These are phyloP conservation scores for Diplogelasinospora grovesii DNA, from an alignment of 495 filamentous ascomycete genomes.

Conservation along the genomic window DNA sequence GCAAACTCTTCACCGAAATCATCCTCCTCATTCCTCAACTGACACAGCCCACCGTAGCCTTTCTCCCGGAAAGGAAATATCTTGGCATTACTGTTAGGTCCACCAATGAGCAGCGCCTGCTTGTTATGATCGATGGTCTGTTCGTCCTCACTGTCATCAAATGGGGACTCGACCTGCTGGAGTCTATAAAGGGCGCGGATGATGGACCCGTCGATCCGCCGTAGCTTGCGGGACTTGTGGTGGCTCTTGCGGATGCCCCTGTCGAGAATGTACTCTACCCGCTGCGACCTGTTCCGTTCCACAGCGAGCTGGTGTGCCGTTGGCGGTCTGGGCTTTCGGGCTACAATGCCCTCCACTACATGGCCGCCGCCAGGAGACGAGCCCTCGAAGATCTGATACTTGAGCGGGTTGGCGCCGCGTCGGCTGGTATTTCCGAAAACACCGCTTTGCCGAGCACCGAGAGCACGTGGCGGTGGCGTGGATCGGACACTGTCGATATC, in stretches of 20 bases:
- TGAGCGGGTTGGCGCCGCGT: conserved; percentile 41
- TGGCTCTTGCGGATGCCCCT: conserved; percentile 61
- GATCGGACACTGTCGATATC: conserved; percentile 53
- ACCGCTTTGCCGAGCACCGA: conserved; percentile 32
- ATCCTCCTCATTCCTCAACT: conserved; percentile 55
- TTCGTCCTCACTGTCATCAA: conserved; percentile 77
- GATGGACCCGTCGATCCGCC: conserved; percentile 54
- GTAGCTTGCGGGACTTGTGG: conserved; percentile 52
- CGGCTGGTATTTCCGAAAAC: conserved; percentile 32
- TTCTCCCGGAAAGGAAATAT: conserved; percentile 39
- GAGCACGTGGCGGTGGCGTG: conserved; percentile 47
- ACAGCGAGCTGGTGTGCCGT: conserved; percentile 93
- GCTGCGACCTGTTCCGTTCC: conserved; percentile 78
- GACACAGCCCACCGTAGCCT: conserved; percentile 64
- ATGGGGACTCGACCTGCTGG: conserved; percentile 59
- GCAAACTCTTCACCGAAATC: conserved; percentile 76
- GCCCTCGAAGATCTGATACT: conserved; percentile 44
- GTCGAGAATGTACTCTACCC: conserved; percentile 80
- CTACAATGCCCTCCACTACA: conserved; percentile 34
- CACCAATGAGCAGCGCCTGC: conserved; percentile 6
- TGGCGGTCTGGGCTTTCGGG: conserved; percentile 61
- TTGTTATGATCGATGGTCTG: conserved; percentile 35
- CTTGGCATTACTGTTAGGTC: conserved; percentile 13
- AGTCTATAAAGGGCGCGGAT: conserved; percentile 65
- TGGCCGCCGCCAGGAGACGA: conserved; percentile 43